Evolutionary conservation across 129 eudicot genomes (phyloP), one percentile per base, ranked within the genome.

Genomic region (Tanacetum coccineum): DNA sequence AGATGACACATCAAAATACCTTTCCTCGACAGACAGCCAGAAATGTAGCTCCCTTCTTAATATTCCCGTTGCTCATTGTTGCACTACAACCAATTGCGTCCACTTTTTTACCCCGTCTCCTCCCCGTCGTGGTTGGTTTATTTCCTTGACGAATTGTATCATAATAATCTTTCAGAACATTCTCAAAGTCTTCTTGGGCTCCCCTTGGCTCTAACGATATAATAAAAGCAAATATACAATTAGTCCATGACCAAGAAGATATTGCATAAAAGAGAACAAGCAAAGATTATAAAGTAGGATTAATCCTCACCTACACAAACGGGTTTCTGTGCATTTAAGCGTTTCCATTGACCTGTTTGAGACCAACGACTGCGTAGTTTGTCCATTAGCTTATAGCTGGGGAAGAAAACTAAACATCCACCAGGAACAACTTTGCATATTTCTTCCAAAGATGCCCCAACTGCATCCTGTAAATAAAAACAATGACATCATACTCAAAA

Each of bases 21-120:
- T 93, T 93, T 75, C 98, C 98, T 78, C 95, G 87, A 85, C 95
- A 88, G 64, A 93, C 98, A 61, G 98, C 98, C 71, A 93, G 95
- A 78, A 88, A 88, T 67, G 90, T 82, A 73, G 98, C 98, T 57
- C 95, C 96, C 39, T 74, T 77, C 66, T 48, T 79, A 30, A 74
- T 40, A 13, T 13, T 72, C 39, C 65, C 77, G 57, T 73, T 62
- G 72, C 64, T 28, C 65, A 50, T 22, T 13, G 61, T 44, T 70
- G 62, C 51, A 48, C 50, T 72, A 51, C 70, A 65, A 70, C 54
- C 51, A 45, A 40, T 75, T 20, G 74, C 70, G 59, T 82, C 91
- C 69, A 76, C 51, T 66, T 62, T 88, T 81, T 84, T 93, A 51
- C 73, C 84, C 79, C 81, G 76, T 70, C 79, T 82, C 70, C 82